phyloP scores from a whole-genome alignment of 2,329 filamentous ascomycete genomes.

The Phyllosticta citriasiana region DNA sequence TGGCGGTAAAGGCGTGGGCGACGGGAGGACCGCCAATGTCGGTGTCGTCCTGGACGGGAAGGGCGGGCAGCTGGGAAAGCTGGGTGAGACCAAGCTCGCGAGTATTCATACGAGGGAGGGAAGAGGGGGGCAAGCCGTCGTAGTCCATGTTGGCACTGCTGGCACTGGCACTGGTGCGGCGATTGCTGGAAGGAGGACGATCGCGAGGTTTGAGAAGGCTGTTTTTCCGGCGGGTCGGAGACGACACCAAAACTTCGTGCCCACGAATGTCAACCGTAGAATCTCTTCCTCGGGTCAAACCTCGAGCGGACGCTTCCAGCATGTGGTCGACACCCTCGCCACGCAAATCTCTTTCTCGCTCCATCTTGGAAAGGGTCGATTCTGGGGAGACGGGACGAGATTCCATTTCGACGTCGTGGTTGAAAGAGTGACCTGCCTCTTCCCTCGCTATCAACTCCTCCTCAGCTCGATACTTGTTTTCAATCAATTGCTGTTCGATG shows the following conservation, averaged over 20 bases:
- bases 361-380: constrained; percentile 33
- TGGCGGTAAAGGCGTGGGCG: constrained; percentile 40
- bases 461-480: constrained; percentile 34
- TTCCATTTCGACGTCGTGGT: constrained; percentile 55
- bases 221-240: constrained; percentile 44
- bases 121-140: constrained; percentile 49
- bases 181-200: constrained; percentile 19
- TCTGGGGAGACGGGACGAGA: neutral
- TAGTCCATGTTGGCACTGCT: constrained; percentile 26
- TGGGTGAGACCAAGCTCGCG: constrained; percentile 58
- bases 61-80: constrained; percentile 57
- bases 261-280: constrained; percentile 54
- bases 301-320: constrained; percentile 39
- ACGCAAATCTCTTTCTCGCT: constrained; percentile 64
- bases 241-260: constrained; percentile 61
- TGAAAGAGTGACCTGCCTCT: constrained; percentile 57
- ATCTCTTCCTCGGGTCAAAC: constrained; percentile 57
- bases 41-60: constrained; percentile 64
- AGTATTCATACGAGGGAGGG: constrained; percentile 50
- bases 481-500: constrained; percentile 26
- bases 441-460: constrained; percentile 48
- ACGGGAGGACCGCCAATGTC: constrained; percentile 71
- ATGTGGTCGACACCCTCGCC: constrained; percentile 71
- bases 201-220: constrained; percentile 25
- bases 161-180: constrained; percentile 21